Percentiles rank a stretch among this genome's conserved stretches.
Conservation (phyloP, 2,329 filamentous ascomycete genomes). For the Colletotrichum lini region DNA sequence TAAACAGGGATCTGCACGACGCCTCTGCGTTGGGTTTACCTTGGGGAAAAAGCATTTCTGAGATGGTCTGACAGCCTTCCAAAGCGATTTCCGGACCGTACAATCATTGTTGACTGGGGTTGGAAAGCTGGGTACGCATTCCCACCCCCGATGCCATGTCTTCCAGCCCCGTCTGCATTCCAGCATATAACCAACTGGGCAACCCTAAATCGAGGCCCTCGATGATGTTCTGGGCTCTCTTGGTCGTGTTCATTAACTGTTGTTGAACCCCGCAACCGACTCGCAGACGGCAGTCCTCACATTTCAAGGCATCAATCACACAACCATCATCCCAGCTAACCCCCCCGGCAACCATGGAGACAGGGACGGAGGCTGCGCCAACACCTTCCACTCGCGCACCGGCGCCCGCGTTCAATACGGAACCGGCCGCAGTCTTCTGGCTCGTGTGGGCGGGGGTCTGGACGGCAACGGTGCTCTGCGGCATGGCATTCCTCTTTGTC, state of each 20-base stretch:
- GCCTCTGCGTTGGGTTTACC: constrained; percentile 16
- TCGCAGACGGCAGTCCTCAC: neutral
- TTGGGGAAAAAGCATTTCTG: constrained; percentile 17
- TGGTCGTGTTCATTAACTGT: constrained; percentile 9
- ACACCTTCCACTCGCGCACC: neutral
- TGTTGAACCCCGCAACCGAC: neutral
- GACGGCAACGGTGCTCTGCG: constrained; percentile 56
- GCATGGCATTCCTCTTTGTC: constrained; percentile 58
- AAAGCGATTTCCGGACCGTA: constrained; percentile 8
- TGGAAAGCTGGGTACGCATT: constrained; percentile 2
- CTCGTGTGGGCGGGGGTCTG: constrained; percentile 54
- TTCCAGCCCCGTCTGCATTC: constrained; percentile 27
- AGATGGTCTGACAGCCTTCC: constrained; percentile 5
- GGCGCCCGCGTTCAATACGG: constrained; percentile 44
- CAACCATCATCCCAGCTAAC: too few relatives aligned
- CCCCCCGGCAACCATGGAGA: constrained; percentile 15
- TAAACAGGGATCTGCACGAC: constrained; percentile 30
- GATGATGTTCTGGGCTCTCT: neutral
- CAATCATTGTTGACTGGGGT: neutral
- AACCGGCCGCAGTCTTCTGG: constrained; percentile 59
- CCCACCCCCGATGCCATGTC: neutral
- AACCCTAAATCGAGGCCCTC: neutral
- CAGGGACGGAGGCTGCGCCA: neutral
- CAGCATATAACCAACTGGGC: constrained; percentile 33
- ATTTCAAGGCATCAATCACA: too few relatives aligned